Conservation (phyloP, 768 basidiomycete species). For the Solioccasus polychromus region DNA sequence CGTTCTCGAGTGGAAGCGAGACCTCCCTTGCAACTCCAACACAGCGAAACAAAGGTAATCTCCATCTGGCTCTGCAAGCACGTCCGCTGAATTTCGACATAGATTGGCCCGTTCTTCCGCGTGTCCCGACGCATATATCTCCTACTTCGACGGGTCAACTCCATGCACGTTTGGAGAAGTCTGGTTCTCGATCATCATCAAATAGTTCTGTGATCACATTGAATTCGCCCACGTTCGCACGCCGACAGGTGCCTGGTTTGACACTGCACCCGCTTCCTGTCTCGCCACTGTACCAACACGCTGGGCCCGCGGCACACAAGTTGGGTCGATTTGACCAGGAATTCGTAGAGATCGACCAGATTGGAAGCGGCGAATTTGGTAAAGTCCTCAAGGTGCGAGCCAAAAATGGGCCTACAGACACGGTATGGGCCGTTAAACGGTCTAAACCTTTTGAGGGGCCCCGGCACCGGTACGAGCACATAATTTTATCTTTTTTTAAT, state of each 20-base stretch:
- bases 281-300: constrained; percentile 19
- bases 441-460: constrained; percentile 90
- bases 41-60: constrained; percentile 46
- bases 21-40: constrained; percentile 63
- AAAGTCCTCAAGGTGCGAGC: constrained; percentile 81
- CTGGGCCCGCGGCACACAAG: constrained; percentile 41
- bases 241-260: constrained; percentile 29
- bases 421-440: constrained; percentile 87
- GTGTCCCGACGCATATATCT: constrained; percentile 47
- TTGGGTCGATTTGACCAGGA: constrained; percentile 74
- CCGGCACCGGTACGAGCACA: constrained; percentile 72
- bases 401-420: constrained; percentile 52
- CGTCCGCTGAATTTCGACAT: constrained; percentile 4
- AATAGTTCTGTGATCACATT: constrained; percentile 45
- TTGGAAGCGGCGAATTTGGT: constrained; percentile 93
- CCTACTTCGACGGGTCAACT: constrained; percentile 40
- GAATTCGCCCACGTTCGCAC: constrained; percentile 44
- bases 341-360: constrained; percentile 74
- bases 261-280: constrained; percentile 23
- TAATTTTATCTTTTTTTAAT: constrained; percentile 9
- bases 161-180: constrained; percentile 41
- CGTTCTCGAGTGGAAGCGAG: constrained; percentile 76
- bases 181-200: constrained; percentile 58
- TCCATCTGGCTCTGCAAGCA: constrained; percentile 36
- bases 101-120: constrained; percentile 60